phyloP scores from a whole-genome alignment of 1,284 basidiomycete genomes.

The Anthracocystis setariae region DNA sequence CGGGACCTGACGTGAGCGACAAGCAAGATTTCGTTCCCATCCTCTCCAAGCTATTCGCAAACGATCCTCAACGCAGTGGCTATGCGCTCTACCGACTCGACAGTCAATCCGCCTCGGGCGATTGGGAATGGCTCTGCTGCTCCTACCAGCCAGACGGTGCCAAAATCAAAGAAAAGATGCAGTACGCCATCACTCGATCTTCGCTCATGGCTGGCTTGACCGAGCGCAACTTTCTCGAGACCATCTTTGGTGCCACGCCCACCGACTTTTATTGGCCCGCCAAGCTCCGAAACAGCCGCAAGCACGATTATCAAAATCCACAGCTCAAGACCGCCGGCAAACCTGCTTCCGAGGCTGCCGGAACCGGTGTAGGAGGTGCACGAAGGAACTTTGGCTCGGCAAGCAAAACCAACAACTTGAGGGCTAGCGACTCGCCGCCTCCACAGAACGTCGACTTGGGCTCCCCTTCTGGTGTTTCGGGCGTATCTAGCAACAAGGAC shows the following conservation, averaged over 20 bases:
- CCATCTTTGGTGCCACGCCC: conserved; percentile 52
- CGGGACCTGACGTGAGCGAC: conserved; percentile 32
- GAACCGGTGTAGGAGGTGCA: conserved; percentile 54
- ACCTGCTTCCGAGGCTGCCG: conserved; percentile 56
- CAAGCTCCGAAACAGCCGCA: conserved; percentile 57
- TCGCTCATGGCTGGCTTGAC: conserved; percentile 52
- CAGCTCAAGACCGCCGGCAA: conserved; percentile 51
- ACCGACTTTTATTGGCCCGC: conserved; percentile 56
- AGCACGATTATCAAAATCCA: conserved; percentile 65
- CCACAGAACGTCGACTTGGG: conserved; percentile 3
- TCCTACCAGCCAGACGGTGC: conserved; percentile 60
- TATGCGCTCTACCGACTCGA: conserved; percentile 61
- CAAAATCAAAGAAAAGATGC: conserved; percentile 63
- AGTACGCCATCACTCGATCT: conserved; percentile 54
- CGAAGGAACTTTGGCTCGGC: conserved; percentile 55
- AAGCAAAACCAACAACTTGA: conserved; percentile 28
- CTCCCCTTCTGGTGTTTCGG: conserved; percentile 21
- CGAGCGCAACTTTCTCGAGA: conserved; percentile 61
- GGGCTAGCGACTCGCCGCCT: conserved; percentile 4
- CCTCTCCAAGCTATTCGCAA: conserved; percentile 48
- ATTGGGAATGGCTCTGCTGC: conserved; percentile 61
- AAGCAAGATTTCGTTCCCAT: conserved; percentile 49
- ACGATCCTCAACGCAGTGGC: conserved; percentile 52
- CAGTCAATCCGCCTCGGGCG: conserved; percentile 53
- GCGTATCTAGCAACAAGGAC: conserved; percentile 10